These are phyloP conservation scores for Tuber microsphaerosporum DNA, from an alignment of 495 filamentous ascomycete species.

Conservation along the genomic window DNA sequence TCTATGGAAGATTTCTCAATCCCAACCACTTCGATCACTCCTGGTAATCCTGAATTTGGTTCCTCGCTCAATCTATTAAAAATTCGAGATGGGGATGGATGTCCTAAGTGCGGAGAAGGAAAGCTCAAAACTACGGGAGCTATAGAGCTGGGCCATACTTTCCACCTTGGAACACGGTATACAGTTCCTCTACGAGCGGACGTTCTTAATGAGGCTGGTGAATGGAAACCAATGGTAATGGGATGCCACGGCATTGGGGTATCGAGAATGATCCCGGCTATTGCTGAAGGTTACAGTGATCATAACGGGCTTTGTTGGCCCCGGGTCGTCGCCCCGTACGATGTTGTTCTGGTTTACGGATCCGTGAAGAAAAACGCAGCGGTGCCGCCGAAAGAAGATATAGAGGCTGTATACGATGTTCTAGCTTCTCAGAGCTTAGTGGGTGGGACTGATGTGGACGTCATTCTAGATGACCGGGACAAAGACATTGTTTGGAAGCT, in stretches of 20 bases:
- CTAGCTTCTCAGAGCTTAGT: conserved; percentile 41
- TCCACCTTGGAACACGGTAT: conserved; percentile 86
- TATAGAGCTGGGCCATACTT: conserved; percentile 90
- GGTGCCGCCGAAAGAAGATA: conserved; percentile 49
- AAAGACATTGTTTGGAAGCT: conserved; percentile 72
- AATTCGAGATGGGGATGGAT: conserved; percentile 61
- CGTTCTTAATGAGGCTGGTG: conserved; percentile 42
- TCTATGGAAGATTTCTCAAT: conserved; percentile 38
- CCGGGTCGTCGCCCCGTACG: conserved; percentile 73
- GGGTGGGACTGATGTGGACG: conserved; percentile 10
- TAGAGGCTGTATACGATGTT: conserved; percentile 53
- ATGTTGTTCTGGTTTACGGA: conserved; percentile 60
- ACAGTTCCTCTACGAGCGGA: conserved; percentile 62
- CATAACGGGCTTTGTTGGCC: conserved; percentile 82
- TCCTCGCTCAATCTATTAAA: conserved; percentile 54
- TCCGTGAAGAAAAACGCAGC: conserved; percentile 42
- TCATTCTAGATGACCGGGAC: conserved; percentile 67
- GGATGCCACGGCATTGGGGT: conserved; percentile 94
- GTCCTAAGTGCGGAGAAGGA: conserved; percentile 61
- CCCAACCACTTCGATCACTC: conserved; percentile 34
- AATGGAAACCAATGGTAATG: conserved; percentile 66
- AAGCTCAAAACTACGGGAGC: conserved; percentile 60
- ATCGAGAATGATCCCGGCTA: conserved; percentile 80
- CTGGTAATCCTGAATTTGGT: conserved; percentile 19
- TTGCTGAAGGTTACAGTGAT: conserved; percentile 67